Base-by-base conservation (phyloP, 208 protist species). In the Leishmania tropica region DNA sequence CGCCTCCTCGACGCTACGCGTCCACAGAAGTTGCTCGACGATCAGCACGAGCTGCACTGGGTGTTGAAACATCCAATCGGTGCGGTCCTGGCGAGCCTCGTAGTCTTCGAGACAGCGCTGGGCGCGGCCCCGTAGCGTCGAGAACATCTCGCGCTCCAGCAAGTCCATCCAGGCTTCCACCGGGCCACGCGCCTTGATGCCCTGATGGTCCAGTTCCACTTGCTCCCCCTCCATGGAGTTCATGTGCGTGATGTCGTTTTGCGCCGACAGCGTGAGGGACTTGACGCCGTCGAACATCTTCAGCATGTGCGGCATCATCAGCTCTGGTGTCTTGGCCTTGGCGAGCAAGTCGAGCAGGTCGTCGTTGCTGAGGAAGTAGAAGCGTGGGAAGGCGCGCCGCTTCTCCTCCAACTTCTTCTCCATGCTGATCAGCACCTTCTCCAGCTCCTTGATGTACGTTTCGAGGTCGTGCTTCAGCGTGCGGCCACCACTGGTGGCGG, bases 271-370 rank as follows among this genome's bases (percentile, higher is more conserved):
- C 13, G 87, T 72, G 51, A 98, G 87, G 37, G 93, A 92, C 81
- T 98, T 98, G 83, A 98, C 98, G 84, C 96, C 95, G 88, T 99
- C 98, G 85, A 99, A 99, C 95, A 99, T 99, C 89, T 99, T 99
- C 40, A 96, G 88, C 93, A 99, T 98, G 89, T 99, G 98, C 58
- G 97, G 96, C 93, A 99, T 99, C 84, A 99, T 99, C 73, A 98
- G 91, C 79, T 98, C 96, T 15, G 98, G 98, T 62, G 99, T 98
- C 84, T 98, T 99, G 35, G 98, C 98, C 93, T 99, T 99, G 51
- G 99, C 96, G n/a, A 99, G 89, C 70, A 99, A 98, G 83, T 99
- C 98, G 13, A 99, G 93, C 72, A 99, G 86, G 79, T 99, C 99
- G 83, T 97, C 93, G 83, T 98, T 98, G 86, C 95, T 98, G 60